Percentiles rank a stretch among this genome's conserved stretches.
Evolutionary conservation across 2,329 filamentous ascomycete species (phyloP).

Genomic region (Fusarium cyanostomum): DNA sequence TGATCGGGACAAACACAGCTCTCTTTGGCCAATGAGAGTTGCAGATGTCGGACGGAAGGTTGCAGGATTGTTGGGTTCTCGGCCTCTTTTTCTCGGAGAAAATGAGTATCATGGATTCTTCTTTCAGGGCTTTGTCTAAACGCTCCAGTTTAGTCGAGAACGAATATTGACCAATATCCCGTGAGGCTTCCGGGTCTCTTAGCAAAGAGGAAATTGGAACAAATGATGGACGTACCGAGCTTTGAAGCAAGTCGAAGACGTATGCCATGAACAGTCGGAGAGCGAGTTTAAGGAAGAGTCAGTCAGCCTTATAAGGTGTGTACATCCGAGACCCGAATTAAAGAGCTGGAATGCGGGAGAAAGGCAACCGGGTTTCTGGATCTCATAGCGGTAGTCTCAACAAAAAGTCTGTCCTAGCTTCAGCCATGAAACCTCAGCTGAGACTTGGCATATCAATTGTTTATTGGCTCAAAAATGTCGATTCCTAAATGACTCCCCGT

Average conservation of each 20-base stretch:
- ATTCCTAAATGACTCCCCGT: conserved; percentile 11
- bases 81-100: neutral
- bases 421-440: neutral
- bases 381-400: neutral
- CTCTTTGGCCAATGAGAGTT: conserved; percentile 1
- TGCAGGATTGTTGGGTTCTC: neutral
- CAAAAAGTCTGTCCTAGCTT: neutral
- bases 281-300: too few relatives aligned
- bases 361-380: neutral
- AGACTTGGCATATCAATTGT: neutral
- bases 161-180: too few relatives aligned
- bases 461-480: neutral
- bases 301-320: neutral
- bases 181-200: too few relatives aligned
- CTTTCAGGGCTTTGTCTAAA: too few relatives aligned
- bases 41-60: neutral
- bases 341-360: neutral
- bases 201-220: too few relatives aligned
- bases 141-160: too few relatives aligned
- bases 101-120: too few relatives aligned
- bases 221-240: too few relatives aligned
- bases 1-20: neutral
- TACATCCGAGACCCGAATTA: neutral
- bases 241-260: too few relatives aligned
- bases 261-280: too few relatives aligned